Conservation (phyloP, 83 land plant genomes). For the Diphasiastrum complanatum region DNA sequence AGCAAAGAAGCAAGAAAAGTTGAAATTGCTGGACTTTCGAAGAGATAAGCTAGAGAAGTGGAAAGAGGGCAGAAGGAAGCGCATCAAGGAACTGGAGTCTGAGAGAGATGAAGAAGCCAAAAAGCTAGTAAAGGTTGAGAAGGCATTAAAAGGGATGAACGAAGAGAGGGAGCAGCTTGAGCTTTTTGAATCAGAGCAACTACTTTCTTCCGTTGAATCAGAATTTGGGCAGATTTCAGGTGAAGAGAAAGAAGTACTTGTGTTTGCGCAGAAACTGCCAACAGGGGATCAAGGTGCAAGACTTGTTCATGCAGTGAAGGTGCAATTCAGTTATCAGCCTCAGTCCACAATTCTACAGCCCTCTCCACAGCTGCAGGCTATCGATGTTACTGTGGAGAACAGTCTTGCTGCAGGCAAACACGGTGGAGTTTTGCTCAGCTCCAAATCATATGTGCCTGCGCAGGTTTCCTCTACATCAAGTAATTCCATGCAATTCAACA, state of each 20-base stretch:
- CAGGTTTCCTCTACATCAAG: too few relatives aligned
- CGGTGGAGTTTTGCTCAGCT: too few relatives aligned
- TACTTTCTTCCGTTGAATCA: neutral
- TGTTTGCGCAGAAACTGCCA: slow-evolving; percentile 26
- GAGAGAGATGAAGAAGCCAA: slow-evolving; percentile 18
- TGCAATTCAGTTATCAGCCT: neutral
- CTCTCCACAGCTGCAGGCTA: slow-evolving; percentile 5
- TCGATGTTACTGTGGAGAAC: too few relatives aligned
- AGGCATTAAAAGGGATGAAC: slow-evolving; percentile 8
- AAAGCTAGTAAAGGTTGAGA: slow-evolving; percentile 14
- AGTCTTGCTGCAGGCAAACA: too few relatives aligned
- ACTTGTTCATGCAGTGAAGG: slow-evolving; percentile 16
- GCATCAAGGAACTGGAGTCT: slow-evolving; percentile 20
- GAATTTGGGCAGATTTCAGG: slow-evolving; percentile 17
- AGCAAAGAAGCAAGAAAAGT: slow-evolving; percentile 16
- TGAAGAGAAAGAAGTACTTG: slow-evolving; percentile 20
- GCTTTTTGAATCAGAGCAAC: slow-evolving; percentile 12
- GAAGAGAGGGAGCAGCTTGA: slow-evolving; percentile 17
- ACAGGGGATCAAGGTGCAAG: slow-evolving; percentile 29
- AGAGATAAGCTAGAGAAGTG: slow-evolving; percentile 11
- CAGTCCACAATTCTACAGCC: neutral
- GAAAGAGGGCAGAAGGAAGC: slow-evolving; percentile 11
- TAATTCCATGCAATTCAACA: too few relatives aligned
- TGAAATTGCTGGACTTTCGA: neutral
- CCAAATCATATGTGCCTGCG: too few relatives aligned